These are phyloP conservation scores for Trypanosomatidae sp. DNA, from an alignment of 208 protist species.

Conservation along the genomic window DNA sequence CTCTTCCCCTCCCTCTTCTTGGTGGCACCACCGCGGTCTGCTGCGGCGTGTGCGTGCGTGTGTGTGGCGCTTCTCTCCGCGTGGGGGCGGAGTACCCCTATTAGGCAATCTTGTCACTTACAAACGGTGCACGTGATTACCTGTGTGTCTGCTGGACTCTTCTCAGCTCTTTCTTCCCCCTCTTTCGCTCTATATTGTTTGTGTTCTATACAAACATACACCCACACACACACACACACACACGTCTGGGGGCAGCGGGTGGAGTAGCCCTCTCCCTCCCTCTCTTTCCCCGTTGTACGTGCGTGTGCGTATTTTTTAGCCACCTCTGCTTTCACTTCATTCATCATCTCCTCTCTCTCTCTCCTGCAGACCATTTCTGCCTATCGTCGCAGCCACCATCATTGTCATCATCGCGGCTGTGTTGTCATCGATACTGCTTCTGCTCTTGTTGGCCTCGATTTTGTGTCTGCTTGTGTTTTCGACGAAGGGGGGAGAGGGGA, in stretches of 20 bases:
- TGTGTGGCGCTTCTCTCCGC: not conserved
- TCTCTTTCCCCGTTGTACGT: not conserved
- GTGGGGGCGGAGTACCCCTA: no score
- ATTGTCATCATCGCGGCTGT: not conserved
- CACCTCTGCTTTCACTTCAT: conserved; percentile 2
- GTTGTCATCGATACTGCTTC: not conserved
- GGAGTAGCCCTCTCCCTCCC: not conserved
- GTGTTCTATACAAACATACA: not conserved
- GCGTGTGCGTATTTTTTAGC: not conserved
- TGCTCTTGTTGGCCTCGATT: not conserved
- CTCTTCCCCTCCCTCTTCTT: not conserved
- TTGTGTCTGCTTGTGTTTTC: not conserved
- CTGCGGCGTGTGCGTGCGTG: not conserved
- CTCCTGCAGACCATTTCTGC: not conserved
- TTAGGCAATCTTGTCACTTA: no score
- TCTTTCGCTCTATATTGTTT: conserved; percentile 1
- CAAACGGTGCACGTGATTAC: not conserved
- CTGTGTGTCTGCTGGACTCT: not conserved
- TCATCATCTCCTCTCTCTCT: conserved; percentile 1
- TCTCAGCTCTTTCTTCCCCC: not conserved
- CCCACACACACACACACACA: not conserved
- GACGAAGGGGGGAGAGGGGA: not conserved
- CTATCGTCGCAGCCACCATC: not conserved
- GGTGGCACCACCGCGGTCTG: not conserved
- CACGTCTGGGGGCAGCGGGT: not conserved